These are phyloP conservation scores for Gautieria morchelliformis DNA, from an alignment of 768 basidiomycete species.

Conservation along the genomic window DNA sequence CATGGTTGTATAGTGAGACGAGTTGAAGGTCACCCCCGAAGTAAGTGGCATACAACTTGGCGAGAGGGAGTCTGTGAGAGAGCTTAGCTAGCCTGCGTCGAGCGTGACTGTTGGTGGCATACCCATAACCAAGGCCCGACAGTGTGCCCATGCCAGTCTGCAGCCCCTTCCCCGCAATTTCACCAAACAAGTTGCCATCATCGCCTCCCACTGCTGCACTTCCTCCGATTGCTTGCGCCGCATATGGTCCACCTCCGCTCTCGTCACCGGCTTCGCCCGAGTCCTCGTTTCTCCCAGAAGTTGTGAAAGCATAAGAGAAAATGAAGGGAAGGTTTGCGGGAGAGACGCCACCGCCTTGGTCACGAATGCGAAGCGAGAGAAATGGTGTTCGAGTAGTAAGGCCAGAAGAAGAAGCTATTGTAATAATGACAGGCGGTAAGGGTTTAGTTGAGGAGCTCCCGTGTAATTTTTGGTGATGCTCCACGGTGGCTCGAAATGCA, in stretches of 20 bases:
- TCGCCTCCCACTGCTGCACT: conserved; percentile 46
- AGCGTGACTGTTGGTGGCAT: conserved; percentile 4
- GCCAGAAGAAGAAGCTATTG: conserved; percentile 46
- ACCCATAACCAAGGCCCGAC: conserved; percentile 80
- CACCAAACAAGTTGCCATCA: conserved; percentile 55
- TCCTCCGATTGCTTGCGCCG: conserved; percentile 69
- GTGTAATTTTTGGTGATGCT: conserved; percentile 46
- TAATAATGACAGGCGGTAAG: conserved; percentile 60
- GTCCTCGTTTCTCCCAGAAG: conserved; percentile 46
- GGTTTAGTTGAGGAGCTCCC: conserved; percentile 24
- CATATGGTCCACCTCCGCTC: conserved; percentile 60
- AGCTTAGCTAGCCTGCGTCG: not conserved
- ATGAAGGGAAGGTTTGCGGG: conserved; percentile 66
- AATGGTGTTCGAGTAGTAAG: conserved; percentile 28
- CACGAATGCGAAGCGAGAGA: conserved; percentile 72
- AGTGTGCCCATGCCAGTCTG: conserved; percentile 83
- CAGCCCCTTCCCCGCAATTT: conserved; percentile 68
- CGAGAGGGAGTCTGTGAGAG: conserved; percentile 14
- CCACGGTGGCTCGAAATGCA: conserved; percentile 82
- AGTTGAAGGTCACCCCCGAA: conserved; percentile 83
- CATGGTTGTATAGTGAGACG: conserved; percentile 52
- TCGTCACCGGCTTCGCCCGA: conserved; percentile 29
- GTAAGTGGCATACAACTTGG: conserved; percentile 37
- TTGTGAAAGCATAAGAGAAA: conserved; percentile 90
- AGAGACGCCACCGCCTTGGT: conserved; percentile 80